These are phyloP conservation scores for Sclerotinia trifoliorum DNA, from an alignment of 2,329 filamentous ascomycete genomes.

Conservation along the genomic window DNA sequence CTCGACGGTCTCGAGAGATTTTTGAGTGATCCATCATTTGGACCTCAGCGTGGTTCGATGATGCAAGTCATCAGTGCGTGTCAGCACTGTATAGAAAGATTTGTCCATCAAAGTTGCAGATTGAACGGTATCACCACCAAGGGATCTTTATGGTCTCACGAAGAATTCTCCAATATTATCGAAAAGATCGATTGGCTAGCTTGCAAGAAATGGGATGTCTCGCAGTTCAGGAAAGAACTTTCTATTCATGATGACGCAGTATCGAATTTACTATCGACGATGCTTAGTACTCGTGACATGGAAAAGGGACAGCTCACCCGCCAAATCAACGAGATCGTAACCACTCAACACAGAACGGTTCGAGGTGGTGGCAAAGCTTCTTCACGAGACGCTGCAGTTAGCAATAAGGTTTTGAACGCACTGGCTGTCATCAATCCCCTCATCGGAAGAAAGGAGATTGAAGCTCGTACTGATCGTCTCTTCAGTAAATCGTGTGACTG, in stretches of 20 bases:
- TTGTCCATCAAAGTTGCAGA: slow-evolving; percentile 21
- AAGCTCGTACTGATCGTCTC: slow-evolving; percentile 22
- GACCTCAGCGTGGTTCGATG: slow-evolving; percentile 17
- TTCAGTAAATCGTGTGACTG: slow-evolving; percentile 20
- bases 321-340: slow-evolving; percentile 22
- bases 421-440: slow-evolving; percentile 20
- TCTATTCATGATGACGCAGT: slow-evolving; percentile 20
- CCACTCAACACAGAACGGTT: slow-evolving; percentile 22
- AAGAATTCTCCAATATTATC: slow-evolving; percentile 19
- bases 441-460: slow-evolving; percentile 14
- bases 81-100: slow-evolving; percentile 21
- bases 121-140: slow-evolving; percentile 18
- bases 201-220: slow-evolving; percentile 21
- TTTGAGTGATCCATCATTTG: slow-evolving; percentile 12
- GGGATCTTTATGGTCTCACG: slow-evolving; percentile 19
- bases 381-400: slow-evolving; percentile 6
- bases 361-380: background rate
- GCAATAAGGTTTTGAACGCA: slow-evolving; percentile 18
- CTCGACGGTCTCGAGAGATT: slow-evolving; percentile 22
- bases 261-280: slow-evolving; percentile 12
- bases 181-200: slow-evolving; percentile 18
- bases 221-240: slow-evolving; percentile 19
- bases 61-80: slow-evolving; percentile 22
- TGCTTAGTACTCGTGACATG: slow-evolving; percentile 7
- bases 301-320: slow-evolving; percentile 20